These are phyloP conservation scores for Neurospora cerealis DNA, from an alignment of 495 filamentous ascomycete species.

Conservation along the genomic window DNA sequence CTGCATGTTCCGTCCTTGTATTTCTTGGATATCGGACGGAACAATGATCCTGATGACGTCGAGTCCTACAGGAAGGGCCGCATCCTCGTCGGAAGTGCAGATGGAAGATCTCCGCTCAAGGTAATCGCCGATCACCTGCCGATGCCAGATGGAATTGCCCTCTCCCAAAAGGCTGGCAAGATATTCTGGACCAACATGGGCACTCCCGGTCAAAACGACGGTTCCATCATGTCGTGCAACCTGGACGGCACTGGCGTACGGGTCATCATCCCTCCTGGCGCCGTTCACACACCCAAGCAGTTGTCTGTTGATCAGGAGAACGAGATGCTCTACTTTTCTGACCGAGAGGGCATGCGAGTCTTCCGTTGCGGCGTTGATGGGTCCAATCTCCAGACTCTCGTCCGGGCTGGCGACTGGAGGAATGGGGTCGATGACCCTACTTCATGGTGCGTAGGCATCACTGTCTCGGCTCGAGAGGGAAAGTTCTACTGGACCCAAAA, in stretches of 20 bases:
- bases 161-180: conserved; percentile 14
- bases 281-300: conserved; percentile 47
- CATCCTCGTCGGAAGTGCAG: conserved; percentile 18
- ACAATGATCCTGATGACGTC: conserved; percentile 5
- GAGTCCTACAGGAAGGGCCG: conserved; percentile 9
- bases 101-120: conserved; percentile 13
- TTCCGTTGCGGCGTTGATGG: conserved; percentile 39
- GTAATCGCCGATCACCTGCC: conserved; percentile 8
- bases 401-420: conserved; percentile 25
- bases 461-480: conserved; percentile 24
- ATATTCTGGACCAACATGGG: conserved; percentile 46
- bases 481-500: conserved; percentile 52
- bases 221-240: conserved; percentile 33
- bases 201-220: conserved; percentile 26
- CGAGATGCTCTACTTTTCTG: conserved; percentile 38
- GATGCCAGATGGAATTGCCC: conserved; percentile 38
- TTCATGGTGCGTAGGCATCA: conserved; percentile 45
- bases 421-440: conserved; percentile 20
- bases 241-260: conserved; percentile 33
- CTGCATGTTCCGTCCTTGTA: conserved; percentile 13
- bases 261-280: conserved; percentile 22
- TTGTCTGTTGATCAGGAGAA: conserved; percentile 23
- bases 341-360: conserved; percentile 45
- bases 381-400: conserved; percentile 29
- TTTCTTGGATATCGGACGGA: conserved; percentile 15